Percentiles rank a stretch among this genome's conserved stretches.
phyloP scores from a whole-genome alignment of 228 moss, liverwort and hornwort genomes.

The Sphagnum magellanicum region DNA sequence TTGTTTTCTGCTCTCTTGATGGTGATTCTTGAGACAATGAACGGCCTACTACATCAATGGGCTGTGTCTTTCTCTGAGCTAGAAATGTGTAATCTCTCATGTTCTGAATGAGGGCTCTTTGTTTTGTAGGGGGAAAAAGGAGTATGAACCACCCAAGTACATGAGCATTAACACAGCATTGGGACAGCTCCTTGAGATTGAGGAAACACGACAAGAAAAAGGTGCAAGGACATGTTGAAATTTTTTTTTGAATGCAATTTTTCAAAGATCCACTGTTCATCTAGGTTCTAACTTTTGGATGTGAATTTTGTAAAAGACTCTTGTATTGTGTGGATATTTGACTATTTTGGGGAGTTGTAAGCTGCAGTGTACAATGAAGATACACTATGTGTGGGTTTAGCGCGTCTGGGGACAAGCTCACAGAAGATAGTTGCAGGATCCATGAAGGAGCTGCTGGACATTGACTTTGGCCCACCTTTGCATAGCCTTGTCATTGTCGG shows the following conservation, averaged over 20 bases:
- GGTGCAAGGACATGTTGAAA: slow-evolving; percentile 23
- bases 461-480: slow-evolving; percentile 79
- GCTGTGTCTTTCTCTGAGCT: background rate
- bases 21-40: background rate
- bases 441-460: slow-evolving; percentile 63
- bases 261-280: background rate
- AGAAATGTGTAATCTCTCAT: background rate
- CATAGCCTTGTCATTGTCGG: slow-evolving; percentile 89
- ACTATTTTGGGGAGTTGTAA: background rate
- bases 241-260: background rate
- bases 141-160: slow-evolving; percentile 85
- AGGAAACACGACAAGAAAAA: slow-evolving; percentile 57
- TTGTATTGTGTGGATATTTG: background rate
- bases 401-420: slow-evolving; percentile 80
- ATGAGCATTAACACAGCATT: slow-evolving; percentile 94
- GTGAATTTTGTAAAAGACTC: background rate
- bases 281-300: background rate
- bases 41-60: background rate
- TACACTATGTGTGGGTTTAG: slow-evolving; percentile 78
- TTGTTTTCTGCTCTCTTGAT: slow-evolving; percentile 1
- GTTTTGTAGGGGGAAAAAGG: slow-evolving; percentile 67
- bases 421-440: slow-evolving; percentile 76
- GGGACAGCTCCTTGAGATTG: slow-evolving; percentile 88
- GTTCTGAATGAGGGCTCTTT: background rate
- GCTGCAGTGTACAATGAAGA: slow-evolving; percentile 63